Evolutionary conservation across 768 basidiomycete species (phyloP).

Genomic region (Leucosporidium scottii): DNA sequence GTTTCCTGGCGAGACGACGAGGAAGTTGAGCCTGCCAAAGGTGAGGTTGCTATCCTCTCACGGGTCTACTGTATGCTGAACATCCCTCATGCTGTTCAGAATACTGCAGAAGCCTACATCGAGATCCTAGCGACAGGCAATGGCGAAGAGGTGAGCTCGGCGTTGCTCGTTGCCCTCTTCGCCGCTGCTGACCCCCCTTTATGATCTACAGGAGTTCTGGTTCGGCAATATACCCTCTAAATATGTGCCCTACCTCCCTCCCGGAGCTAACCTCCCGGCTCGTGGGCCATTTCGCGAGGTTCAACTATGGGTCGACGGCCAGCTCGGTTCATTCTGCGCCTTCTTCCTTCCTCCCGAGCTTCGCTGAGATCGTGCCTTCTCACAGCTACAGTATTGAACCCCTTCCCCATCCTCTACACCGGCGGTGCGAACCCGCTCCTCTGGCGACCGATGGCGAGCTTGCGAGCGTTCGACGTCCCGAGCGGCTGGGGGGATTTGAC

Average conservation of each 20-base stretch:
- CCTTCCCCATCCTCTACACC: constrained; percentile 21
- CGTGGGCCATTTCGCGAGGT: constrained; percentile 18
- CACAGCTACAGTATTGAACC: constrained; percentile 10
- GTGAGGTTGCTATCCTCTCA: neutral
- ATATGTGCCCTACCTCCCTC: neutral
- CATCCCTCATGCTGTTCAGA: neutral
- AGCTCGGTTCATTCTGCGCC: neutral
- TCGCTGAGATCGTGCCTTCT: no score
- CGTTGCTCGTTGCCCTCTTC: no score
- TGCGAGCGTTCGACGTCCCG: constrained; percentile 15
- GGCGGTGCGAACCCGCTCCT: constrained; percentile 19
- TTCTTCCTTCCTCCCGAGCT: neutral
- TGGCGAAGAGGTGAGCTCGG: constrained; percentile 1
- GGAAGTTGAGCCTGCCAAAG: neutral
- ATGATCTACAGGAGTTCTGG: constrained; percentile 10
- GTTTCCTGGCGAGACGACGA: constrained; percentile 2
- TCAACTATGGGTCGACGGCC: constrained; percentile 17
- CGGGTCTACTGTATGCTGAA: neutral
- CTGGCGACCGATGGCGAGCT: constrained; percentile 14
- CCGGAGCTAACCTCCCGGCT: neutral
- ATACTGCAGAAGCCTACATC: neutral
- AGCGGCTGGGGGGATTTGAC: constrained; percentile 6
- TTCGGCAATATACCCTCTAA: constrained; percentile 3
- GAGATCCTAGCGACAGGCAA: neutral
- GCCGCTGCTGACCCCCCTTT: no score